Evolutionary conservation across 2,329 filamentous ascomycete genomes (phyloP).

Genomic region (Aspergillus sp.): DNA sequence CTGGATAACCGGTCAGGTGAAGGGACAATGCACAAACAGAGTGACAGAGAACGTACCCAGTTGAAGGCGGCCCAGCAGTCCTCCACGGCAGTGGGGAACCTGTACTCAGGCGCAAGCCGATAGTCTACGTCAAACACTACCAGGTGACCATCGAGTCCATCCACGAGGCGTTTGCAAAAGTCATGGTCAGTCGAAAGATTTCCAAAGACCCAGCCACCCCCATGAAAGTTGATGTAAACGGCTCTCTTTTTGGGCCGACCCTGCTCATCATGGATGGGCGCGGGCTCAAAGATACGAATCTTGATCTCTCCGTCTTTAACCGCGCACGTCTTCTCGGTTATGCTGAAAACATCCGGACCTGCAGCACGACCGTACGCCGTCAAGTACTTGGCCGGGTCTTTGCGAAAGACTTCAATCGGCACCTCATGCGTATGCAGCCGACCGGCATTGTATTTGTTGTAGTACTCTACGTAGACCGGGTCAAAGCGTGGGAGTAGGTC

Average conservation of each 20-base stretch:
- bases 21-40: not conserved
- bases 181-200: slow-evolving; percentile 39
- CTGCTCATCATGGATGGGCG: slow-evolving; percentile 23
- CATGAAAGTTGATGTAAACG: slow-evolving; percentile 44
- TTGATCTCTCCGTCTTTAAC: slow-evolving; percentile 41
- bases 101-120: slow-evolving; percentile 41
- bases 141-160: slow-evolving; percentile 36
- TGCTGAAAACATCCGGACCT: slow-evolving; percentile 38
- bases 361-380: slow-evolving; percentile 39
- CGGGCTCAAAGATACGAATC: slow-evolving; percentile 42
- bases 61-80: slow-evolving; percentile 43
- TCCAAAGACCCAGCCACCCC: slow-evolving; percentile 47
- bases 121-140: slow-evolving; percentile 49
- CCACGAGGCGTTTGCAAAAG: slow-evolving; percentile 42
- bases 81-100: slow-evolving; percentile 38
- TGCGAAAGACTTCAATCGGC: slow-evolving; percentile 40
- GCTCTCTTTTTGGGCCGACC: slow-evolving; percentile 32
- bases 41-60: slow-evolving; percentile 29
- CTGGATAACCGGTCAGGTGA: slow-evolving; percentile 20
- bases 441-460: slow-evolving; percentile 44
- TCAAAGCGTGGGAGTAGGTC: slow-evolving; percentile 41
- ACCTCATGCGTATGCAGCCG: slow-evolving; percentile 45
- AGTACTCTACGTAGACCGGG: slow-evolving; percentile 42
- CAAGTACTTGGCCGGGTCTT: slow-evolving; percentile 39
- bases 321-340: slow-evolving; percentile 42